These are phyloP conservation scores for Gossypium gossypioides DNA, from an alignment of 441 rosid genomes.

Conservation along the genomic window DNA sequence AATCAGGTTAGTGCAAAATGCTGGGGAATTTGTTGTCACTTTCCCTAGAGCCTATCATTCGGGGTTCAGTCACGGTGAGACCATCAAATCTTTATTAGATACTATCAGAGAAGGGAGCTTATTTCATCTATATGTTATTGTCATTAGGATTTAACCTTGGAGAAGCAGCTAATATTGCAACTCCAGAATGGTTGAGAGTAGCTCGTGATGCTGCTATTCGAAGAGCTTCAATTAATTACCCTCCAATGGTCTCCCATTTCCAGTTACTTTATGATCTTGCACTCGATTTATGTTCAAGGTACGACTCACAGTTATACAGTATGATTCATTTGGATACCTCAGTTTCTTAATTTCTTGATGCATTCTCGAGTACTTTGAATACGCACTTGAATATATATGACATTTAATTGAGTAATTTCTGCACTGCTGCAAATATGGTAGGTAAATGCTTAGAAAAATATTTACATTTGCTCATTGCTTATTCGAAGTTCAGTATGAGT, in stretches of 20 bases:
- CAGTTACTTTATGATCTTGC: slow-evolving; percentile 96
- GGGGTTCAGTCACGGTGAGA: slow-evolving; percentile 92
- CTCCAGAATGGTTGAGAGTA: slow-evolving; percentile 82
- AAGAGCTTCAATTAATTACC: slow-evolving; percentile 89
- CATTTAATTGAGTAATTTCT: neutral
- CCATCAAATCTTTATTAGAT: slow-evolving; percentile 12
- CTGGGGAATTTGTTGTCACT: slow-evolving; percentile 97
- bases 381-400: neutral
- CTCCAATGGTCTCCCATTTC: slow-evolving; percentile 98
- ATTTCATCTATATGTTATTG: slow-evolving; percentile 16
- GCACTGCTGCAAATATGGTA: neutral
- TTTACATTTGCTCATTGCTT: neutral
- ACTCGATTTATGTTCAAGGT: slow-evolving; percentile 73
- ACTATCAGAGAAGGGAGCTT: slow-evolving; percentile 8
- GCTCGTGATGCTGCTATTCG: slow-evolving; percentile 94
- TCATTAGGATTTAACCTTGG: slow-evolving; percentile 68
- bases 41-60: slow-evolving; percentile 99
- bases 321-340: slow-evolving; percentile 7
- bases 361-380: neutral
- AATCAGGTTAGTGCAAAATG: slow-evolving; percentile 93
- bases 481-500: neutral
- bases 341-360: neutral
- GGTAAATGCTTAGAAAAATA: neutral
- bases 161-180: slow-evolving; percentile 86
- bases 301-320: slow-evolving; percentile 13